Evolutionary conservation across 1,284 basidiomycete species (phyloP), one percentile per base, ranked within the genome.

Genomic region (Ganoderma sinense): DNA sequence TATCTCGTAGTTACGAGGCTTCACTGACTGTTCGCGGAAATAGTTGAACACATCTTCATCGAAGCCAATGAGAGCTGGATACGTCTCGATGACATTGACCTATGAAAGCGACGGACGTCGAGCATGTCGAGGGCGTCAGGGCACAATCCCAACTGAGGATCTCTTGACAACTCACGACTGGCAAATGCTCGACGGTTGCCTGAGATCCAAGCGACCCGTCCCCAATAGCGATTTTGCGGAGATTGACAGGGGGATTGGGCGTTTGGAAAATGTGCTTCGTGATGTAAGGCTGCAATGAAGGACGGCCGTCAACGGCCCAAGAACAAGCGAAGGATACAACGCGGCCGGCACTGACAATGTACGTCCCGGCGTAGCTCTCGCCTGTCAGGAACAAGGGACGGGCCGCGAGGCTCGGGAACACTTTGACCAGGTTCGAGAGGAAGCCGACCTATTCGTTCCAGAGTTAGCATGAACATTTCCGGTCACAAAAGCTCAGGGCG

Each of bases 21-120:
- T 23, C 11, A 68, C 88, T 70, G 79, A 90, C 89, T 88, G 89
- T 74, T 87, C 82, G 75, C 86, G 85, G 79, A 93, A 92, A 76
- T 91, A 91, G 68, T 88, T 82, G 76, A 87, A 88, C 6, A 91
- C 89, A n/a, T 87, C 85, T 53, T 82, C 79, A 73, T 93, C 88
- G 73, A 91, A 93, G 45, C 86, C 88, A 61, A 93, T 91, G 45
- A 93, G 78, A 77, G 91, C 91, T 1, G 91, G 91, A 75, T 88
- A 91, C 8, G 91, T 92, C 79, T 91, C 87, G 20, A 93, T 79
- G 51, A 91, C 82, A 66, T 78, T 84, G 56, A 88, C 74, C 88
- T 90, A 58, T 59, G 51, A 7, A 18, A 23, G 18, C n/a, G 41
- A 60, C 36, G 59, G 8, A 29, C 16, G 13, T 5, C 20, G 11